phyloP scores from a whole-genome alignment of 1,284 basidiomycete genomes.

The Cutaneotrichosporon sp. region DNA sequence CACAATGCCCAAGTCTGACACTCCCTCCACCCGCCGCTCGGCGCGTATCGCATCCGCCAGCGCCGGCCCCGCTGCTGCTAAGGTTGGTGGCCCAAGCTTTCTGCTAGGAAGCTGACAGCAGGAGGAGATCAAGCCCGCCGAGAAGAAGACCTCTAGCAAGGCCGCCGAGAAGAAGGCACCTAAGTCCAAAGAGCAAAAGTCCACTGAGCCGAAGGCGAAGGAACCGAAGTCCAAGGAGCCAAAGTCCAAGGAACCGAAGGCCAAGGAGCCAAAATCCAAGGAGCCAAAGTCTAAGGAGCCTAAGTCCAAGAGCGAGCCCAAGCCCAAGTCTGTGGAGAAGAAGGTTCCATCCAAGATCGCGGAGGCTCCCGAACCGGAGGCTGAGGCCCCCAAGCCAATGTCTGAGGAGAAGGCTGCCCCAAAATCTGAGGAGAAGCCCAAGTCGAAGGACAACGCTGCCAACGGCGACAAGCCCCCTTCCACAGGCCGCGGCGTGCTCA shows the following conservation, averaged over 20 bases:
- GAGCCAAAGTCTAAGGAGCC: conserved; percentile 10
- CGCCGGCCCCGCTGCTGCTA: conserved; percentile 18
- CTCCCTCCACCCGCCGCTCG: conserved; percentile 13
- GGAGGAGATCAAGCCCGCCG: conserved; percentile 4
- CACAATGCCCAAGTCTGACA: conserved; percentile 25
- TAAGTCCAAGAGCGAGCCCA: conserved; percentile 21
- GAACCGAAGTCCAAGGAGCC: conserved; percentile 18
- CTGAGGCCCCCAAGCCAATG: neutral
- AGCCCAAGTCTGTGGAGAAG: conserved; percentile 17
- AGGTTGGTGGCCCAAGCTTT: conserved; percentile 1
- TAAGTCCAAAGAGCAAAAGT: conserved; percentile 2
- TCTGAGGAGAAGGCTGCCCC: neutral
- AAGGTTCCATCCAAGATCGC: neutral
- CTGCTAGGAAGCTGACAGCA: neutral
- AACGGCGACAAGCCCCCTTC: conserved; percentile 21
- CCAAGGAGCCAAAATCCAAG: conserved; percentile 4
- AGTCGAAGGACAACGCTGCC: conserved; percentile 8
- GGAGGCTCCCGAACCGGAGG: too few species aligned
- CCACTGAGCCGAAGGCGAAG: conserved; percentile 12
- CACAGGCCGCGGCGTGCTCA: conserved; percentile 48
- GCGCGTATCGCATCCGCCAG: conserved; percentile 32
- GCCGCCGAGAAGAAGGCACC: neutral
- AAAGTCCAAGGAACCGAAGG: conserved; percentile 9
- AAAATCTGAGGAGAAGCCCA: conserved; percentile 1
- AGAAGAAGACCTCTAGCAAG: conserved; percentile 4